These are phyloP conservation scores for Chaetomium sp. DNA, from an alignment of 2,329 filamentous ascomycete species.

Conservation along the genomic window DNA sequence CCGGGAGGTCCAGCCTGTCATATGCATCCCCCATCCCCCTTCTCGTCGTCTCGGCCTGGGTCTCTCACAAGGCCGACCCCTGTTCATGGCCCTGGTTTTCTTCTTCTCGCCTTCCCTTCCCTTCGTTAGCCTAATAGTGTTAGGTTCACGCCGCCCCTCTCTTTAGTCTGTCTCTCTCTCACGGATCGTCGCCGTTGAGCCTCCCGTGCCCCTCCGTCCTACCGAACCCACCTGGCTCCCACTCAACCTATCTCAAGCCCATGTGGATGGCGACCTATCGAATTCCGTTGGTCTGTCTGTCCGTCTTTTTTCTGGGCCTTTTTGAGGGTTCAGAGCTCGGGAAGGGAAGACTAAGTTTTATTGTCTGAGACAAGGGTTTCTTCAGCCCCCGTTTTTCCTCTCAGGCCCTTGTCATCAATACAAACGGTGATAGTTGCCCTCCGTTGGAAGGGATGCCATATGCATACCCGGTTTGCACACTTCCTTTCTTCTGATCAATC, in stretches of 20 bases:
- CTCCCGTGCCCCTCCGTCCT: conserved; percentile 22
- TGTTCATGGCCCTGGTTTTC: conserved; percentile 8
- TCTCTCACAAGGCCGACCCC: conserved; percentile 13
- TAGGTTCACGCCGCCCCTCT: conserved; percentile 22
- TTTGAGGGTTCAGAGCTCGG: no score
- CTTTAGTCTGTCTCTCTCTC: background rate
- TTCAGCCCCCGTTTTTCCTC: conserved; percentile 25
- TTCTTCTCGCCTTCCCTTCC: conserved; percentile 14
- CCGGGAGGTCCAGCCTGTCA: conserved; percentile 17
- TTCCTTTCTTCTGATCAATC: conserved; percentile 30
- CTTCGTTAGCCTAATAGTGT: conserved; percentile 9
- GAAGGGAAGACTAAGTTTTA: conserved; percentile 3
- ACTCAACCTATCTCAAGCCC: conserved; percentile 17
- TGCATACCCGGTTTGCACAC: conserved; percentile 29
- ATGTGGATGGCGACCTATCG: no score
- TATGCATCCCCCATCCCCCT: conserved; percentile 17
- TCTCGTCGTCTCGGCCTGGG: conserved; percentile 19
- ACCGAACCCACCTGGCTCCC: conserved; percentile 14
- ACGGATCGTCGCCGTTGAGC: conserved; percentile 21
- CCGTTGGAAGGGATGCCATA: conserved; percentile 31
- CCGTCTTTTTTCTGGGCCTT: no score
- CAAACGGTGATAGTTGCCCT: conserved; percentile 30
- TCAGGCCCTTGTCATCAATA: conserved; percentile 30
- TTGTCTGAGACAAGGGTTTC: conserved; percentile 13
- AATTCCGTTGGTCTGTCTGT: no score